Conservation (phyloP, 306 rosid genomes). For the Carpinus fangiana region DNA sequence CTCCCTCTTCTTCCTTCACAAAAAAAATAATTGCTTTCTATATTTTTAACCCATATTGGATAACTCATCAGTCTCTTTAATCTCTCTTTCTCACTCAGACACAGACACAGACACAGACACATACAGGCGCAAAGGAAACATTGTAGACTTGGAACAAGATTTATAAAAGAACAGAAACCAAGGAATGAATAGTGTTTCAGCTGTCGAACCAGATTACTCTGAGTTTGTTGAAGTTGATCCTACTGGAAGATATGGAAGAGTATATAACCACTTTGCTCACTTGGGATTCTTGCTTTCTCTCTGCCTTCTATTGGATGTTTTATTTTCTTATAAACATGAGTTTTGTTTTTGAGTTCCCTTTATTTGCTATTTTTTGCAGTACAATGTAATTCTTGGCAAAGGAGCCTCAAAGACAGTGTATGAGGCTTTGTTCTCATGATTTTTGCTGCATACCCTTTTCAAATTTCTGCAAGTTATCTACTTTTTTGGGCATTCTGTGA, state of each 20-base stretch:
- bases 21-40: conserved; percentile 26
- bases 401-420: conserved; percentile 98
- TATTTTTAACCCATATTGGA: conserved; percentile 11
- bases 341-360: neutral
- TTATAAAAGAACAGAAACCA: conserved; percentile 13
- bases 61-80: conserved; percentile 13
- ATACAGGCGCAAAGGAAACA: conserved; percentile 19
- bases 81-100: conserved; percentile 21
- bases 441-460: conserved; percentile 19
- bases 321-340: neutral
- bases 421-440: conserved; percentile 29
- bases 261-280: conserved; percentile 29
- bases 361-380: conserved; percentile 45
- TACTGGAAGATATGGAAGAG: conserved; percentile 98
- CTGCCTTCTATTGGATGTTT: conserved; percentile 2
- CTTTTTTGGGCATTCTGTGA: conserved; percentile 3
- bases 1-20: conserved; percentile 18
- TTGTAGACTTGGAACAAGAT: conserved; percentile 9
- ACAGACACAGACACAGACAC: neutral
- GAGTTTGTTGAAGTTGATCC: conserved; percentile 97
- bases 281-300: neutral
- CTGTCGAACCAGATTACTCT: conserved; percentile 45
- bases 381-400: conserved; percentile 91
- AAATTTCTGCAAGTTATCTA: conserved; percentile 8
- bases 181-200: conserved; percentile 68